Evolutionary conservation across 345 rosid genomes (phyloP).

Genomic region (Eucalyptus erythrocorys): DNA sequence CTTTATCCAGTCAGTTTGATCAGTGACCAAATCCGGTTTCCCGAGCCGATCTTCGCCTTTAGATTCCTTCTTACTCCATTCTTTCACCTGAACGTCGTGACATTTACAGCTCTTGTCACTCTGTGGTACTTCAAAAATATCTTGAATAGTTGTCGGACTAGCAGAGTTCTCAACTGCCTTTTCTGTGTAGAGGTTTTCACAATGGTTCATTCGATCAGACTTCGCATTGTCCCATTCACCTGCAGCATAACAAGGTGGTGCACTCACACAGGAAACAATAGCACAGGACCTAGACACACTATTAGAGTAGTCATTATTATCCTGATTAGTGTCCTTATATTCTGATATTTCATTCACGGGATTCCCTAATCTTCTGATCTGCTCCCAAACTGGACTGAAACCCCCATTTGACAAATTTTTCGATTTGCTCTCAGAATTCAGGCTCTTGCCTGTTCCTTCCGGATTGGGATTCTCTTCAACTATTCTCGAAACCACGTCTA

Average conservation of each 20-base stretch:
- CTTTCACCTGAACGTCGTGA: neutral
- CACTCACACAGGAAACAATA: constrained; percentile 10
- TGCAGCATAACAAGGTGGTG: constrained; percentile 8
- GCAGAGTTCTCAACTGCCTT: constrained; percentile 1
- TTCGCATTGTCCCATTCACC: constrained; percentile 1
- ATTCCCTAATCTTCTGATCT: constrained; percentile 42
- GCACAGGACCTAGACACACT: constrained; percentile 4
- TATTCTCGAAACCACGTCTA: neutral
- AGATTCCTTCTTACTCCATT: neutral
- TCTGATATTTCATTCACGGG: constrained; percentile 34
- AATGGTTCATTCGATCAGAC: constrained; percentile 16
- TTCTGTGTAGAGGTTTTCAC: neutral
- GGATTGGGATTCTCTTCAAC: neutral
- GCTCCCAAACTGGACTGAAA: constrained; percentile 37
- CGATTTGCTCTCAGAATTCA: constrained; percentile 16
- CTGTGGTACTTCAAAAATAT: constrained; percentile 59
- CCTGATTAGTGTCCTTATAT: constrained; percentile 7
- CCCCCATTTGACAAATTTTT: constrained; percentile 12
- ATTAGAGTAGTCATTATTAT: neutral
- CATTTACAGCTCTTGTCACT: constrained; percentile 1
- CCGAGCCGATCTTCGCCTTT: constrained; percentile 21
- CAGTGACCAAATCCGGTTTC: constrained; percentile 6
- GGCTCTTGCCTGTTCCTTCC: neutral
- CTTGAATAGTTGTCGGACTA: constrained; percentile 31
- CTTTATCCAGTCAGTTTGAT: constrained; percentile 16